Evolutionary conservation across 257 asterid genomes (phyloP), one percentile per base, ranked within the genome.

Genomic region (Solanum sejunctum): DNA sequence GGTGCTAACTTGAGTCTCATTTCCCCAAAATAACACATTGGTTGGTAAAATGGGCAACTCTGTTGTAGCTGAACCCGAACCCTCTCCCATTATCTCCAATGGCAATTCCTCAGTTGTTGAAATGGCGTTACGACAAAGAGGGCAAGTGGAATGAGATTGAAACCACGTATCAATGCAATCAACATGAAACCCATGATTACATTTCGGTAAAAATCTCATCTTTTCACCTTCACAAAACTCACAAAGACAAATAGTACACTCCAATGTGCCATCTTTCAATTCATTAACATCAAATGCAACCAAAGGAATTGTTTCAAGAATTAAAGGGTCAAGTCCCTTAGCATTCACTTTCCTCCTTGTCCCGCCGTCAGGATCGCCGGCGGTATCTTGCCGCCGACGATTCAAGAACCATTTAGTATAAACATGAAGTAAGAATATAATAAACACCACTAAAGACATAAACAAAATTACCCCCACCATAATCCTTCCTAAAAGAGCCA

Each of bases 361-460:
- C 93, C 85, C 85, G 93, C 20, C 87, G 92, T 13, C 97, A 75
- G 81, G 36, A 26, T 58, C 15, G 55, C 80, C 54, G 82, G 78
- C 36, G 3, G 86, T 60, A 61, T 85, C 3, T 85, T 89, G 92
- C 47, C 85, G 93, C 89, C 92, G 94, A 88, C 93, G 93, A 87
- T 88, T 86, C 94, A 89, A 89, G 90, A 86, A 93, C 94, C 96
- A 91, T 80, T 88, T 93, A 87, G 95, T 94, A 83, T 93, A 95
- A 75, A 93, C 87, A 83, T 95, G 97, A 77, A 95, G 88, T 84
- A 91, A 88, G 84, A 95, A 96, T 23, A 96, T 93, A 11, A 91
- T 86, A 63, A 89, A 84, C 12, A 95, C 89, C 8, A 95, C 95
- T 0, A 95, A 87, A 78, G 91, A 89, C 77, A 96, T 91, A 55